A percentile compares a stretch with the other conserved stretches of the same genome.
These are phyloP conservation scores for Globisporangium carolinianum DNA, from an alignment of 352 stramenopile species.

Conservation along the genomic window DNA sequence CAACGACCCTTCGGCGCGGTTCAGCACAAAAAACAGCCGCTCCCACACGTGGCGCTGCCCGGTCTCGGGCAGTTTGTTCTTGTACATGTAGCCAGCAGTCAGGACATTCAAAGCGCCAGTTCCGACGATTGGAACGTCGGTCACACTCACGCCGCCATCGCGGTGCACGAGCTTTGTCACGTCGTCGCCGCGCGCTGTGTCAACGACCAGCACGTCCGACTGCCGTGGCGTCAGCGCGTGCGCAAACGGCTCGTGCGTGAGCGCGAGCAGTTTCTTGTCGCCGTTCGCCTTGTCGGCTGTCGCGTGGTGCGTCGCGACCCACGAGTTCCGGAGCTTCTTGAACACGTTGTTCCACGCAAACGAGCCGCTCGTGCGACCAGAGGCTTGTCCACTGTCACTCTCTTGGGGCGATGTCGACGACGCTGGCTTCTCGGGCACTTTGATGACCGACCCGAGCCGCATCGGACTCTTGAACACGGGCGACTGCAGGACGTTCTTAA, in stretches of 20 bases:
- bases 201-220: slow-evolving; percentile 66
- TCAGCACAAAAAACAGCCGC: slow-evolving; percentile 82
- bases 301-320: slow-evolving; percentile 47
- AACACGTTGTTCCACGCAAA: slow-evolving; percentile 82
- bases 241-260: slow-evolving; percentile 68
- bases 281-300: slow-evolving; percentile 28
- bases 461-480: slow-evolving; percentile 79
- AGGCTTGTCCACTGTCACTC: slow-evolving; percentile 9
- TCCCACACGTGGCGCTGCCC: slow-evolving; percentile 80
- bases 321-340: slow-evolving; percentile 72
- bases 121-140: slow-evolving; percentile 36
- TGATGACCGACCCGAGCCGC: slow-evolving; percentile 71
- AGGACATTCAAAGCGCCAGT: slow-evolving; percentile 42
- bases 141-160: slow-evolving; percentile 61
- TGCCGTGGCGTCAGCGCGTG: slow-evolving; percentile 38
- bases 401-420: slow-evolving; percentile 30
- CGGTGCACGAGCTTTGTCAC: slow-evolving; percentile 74
- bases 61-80: slow-evolving; percentile 79
- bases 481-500: slow-evolving; percentile 81
- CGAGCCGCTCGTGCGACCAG: slow-evolving; percentile 24
- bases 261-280: slow-evolving; percentile 65
- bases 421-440: slow-evolving; percentile 41
- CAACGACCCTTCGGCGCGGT: slow-evolving; percentile 60
- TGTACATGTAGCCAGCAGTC: slow-evolving; percentile 86
- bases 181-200: slow-evolving; percentile 79